Base-by-base conservation (phyloP, 1,139 yeast genomes). In the Hemisphaericaspora subhashii region DNA sequence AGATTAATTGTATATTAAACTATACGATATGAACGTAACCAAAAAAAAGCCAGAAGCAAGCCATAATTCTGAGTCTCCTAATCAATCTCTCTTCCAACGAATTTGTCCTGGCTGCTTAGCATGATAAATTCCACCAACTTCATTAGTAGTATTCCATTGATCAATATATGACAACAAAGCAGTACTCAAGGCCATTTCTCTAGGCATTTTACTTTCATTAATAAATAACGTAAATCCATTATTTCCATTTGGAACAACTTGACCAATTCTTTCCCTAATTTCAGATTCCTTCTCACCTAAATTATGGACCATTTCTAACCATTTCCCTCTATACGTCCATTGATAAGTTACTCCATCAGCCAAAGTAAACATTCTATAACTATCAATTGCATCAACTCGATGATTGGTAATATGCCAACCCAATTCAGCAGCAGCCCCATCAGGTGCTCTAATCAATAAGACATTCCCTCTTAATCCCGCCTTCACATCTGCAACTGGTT, bases 401-500 rank as follows among this genome's bases (percentile, higher is more conserved):
- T 79, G 85, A 41, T 70, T 69, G 31, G 81, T 68, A 24, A 75
- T 64, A 53, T 79, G 84, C 82, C 83, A 75, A n/a, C 86, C 86
- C 25, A 79, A 62, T 54, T 79, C 83, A 16, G 79, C 61, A 26
- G 62, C 68, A 32, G 79, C 74, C 6, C 64, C 72, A 7, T 63
- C 61, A 10, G 73, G 73, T 3, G 77, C 75, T 50, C 75, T 62
- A 41, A 77, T 74, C 39, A 79, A 61, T 41, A 77, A 58, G 16
- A 80, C 77, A 48, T 78, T 79, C 29, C 83, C 74, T 53, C 83
- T 62, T 33, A 79, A 61, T 4, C 85, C 84, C 1, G 84, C 85
- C 40, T 83, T 64, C 23, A 79, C 51, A 8, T 77, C 69, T 5
- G 83, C 84, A 36, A 78, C 72, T 0, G 83, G 83, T 46, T 74